Evolutionary conservation across 345 rosid genomes (phyloP).

Genomic region (Salix dunnii): DNA sequence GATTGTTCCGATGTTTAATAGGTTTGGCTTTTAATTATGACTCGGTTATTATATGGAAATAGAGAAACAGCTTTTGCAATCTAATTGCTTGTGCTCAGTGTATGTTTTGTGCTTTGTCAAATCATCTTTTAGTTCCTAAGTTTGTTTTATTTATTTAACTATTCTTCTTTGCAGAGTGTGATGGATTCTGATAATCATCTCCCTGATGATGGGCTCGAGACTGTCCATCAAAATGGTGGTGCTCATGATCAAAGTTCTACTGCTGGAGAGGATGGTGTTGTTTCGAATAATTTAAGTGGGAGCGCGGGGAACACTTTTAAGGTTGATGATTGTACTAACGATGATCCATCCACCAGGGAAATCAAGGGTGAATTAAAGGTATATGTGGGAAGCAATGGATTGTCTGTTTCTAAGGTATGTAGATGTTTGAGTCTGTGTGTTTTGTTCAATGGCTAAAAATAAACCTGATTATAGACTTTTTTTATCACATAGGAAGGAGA

Average conservation of each 20-base stretch:
- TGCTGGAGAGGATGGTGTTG: slow-evolving; percentile 32
- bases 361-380: slow-evolving; percentile 18
- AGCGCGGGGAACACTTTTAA: slow-evolving; percentile 5
- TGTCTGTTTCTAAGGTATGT: slow-evolving; percentile 42
- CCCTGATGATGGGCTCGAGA: slow-evolving; percentile 43
- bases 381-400: slow-evolving; percentile 30
- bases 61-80: background rate
- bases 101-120: background rate
- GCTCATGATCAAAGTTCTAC: slow-evolving; percentile 31
- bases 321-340: slow-evolving; percentile 32
- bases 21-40: background rate
- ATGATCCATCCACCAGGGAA: slow-evolving; percentile 20
- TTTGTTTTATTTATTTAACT: background rate
- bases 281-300: slow-evolving; percentile 26
- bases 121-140: background rate
- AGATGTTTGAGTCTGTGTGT: slow-evolving; percentile 9
- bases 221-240: slow-evolving; percentile 61
- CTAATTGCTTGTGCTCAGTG: background rate
- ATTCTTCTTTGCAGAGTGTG: slow-evolving; percentile 8
- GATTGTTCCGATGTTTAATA: background rate
- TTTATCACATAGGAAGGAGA: slow-evolving; percentile 40
- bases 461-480: slow-evolving; percentile 6
- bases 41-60: background rate
- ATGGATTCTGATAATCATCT: slow-evolving; percentile 54
- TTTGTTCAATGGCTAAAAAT: background rate